Evolutionary conservation across 768 basidiomycete genomes (phyloP), one percentile per base, ranked within the genome.

Genomic region (Leucocoprinus leucothites): DNA sequence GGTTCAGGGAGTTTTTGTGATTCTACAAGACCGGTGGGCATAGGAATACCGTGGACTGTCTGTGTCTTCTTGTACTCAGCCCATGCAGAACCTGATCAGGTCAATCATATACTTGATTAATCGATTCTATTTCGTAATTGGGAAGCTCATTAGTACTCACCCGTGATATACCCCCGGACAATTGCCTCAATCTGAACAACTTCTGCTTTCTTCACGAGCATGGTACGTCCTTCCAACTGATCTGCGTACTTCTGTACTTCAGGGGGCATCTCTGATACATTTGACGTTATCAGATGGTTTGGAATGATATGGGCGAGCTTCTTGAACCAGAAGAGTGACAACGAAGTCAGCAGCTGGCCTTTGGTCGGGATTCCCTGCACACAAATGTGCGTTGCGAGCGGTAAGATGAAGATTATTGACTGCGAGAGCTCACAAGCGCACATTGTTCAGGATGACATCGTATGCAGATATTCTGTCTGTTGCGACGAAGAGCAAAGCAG

Each of bases 381-480:
- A 13, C 5, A 8, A 38, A 6, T 8, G 38, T 13, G 38, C 4
- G 16, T 38, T 4, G 38, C 16, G 38, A 38, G 16, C 16, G 16
- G 16, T n/a, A 35, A 5, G 31, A n/a, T 19, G n/a, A 28, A 57
- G 31, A 45, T 45, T 25, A 34, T 47, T 11, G 9, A 35, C 9
- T 16, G 18, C 7, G 18, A 36, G 28, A 45, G 19, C 16, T 31
- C 14, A 38, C 21, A 42, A 18, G 77, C 91, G 63, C 67, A 98
- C 96, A 71, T 96, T 94, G 66, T 85, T 84, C 58, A 99, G 80
- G 65, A 98, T 87, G 61, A 97, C 89, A 77, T 99, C 96, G 76
- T 92, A 98, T 0, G 95, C 95, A 18, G 92, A 96, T 67, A 98
- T 96, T 59, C 97, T 81, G 72, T 99, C 97, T 9, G 91, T 87